phyloP scores from a whole-genome alignment of 2,329 filamentous ascomycete genomes.

The Ophiocordyceps unilateralis region DNA sequence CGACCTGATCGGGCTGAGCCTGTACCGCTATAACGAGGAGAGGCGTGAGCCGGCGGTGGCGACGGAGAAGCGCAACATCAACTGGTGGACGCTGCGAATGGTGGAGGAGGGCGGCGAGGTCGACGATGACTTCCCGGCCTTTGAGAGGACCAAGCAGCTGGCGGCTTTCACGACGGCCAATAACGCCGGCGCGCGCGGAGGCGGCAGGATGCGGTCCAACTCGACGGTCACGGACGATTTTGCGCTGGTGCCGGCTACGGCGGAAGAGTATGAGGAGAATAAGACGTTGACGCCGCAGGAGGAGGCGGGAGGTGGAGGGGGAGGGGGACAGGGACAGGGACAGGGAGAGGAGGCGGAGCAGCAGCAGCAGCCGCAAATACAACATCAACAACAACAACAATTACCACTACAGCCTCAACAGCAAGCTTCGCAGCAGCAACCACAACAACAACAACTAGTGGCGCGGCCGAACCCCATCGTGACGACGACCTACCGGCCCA shows the following conservation, averaged over 20 bases:
- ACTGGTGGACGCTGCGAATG: conserved; percentile 70
- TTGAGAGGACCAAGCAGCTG: conserved; percentile 58
- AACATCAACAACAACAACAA: background rate
- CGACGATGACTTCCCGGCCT: conserved; percentile 68
- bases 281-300: conserved; percentile 50
- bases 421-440: conserved; percentile 1
- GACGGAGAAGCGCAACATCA: conserved; percentile 53
- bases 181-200: conserved; percentile 55
- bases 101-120: conserved; percentile 72
- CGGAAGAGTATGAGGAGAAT: conserved; percentile 52
- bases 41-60: conserved; percentile 51
- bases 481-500: conserved; percentile 40
- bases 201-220: conserved; percentile 42
- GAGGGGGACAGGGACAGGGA: conserved; percentile 4
- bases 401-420: background rate
- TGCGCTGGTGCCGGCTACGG: conserved; percentile 55
- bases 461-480: conserved; percentile 28
- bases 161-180: conserved; percentile 69
- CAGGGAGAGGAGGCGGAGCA: conserved; percentile 46
- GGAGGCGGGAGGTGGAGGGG: conserved; percentile 37
- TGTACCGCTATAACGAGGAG: conserved; percentile 66
- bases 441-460: background rate
- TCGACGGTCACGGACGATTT: conserved; percentile 73
- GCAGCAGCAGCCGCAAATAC: conserved; percentile 6
- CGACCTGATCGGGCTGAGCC: conserved; percentile 64